These are phyloP conservation scores for Vigna trinervia DNA, from an alignment of 306 rosid species.

Conservation along the genomic window DNA sequence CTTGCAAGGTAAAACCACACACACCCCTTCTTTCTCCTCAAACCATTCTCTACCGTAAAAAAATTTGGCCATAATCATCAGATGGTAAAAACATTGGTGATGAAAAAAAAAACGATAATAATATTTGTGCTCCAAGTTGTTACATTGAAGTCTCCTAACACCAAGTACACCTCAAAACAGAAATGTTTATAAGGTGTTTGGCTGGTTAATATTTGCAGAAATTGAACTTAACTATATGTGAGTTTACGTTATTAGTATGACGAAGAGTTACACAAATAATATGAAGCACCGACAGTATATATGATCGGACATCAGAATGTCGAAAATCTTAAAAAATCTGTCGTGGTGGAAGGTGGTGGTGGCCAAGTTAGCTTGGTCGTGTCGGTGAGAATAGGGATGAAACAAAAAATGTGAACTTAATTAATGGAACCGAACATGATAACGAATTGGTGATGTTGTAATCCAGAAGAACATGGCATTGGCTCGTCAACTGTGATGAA, in stretches of 20 bases:
- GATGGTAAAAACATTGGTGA: too few species aligned
- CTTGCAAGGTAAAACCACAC: slow-evolving; percentile 30
- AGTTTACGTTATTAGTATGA: not conserved
- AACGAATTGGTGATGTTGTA: not conserved
- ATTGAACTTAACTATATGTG: not conserved
- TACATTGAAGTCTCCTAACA: not conserved
- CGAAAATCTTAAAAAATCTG: not conserved
- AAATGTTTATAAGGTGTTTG: not conserved
- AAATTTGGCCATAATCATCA: too few species aligned
- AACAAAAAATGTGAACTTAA: not conserved
- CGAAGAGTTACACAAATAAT: not conserved
- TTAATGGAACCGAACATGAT: not conserved
- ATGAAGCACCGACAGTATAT: slow-evolving; percentile 7
- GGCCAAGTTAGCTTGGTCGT: slow-evolving; percentile 5
- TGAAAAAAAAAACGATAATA: too few species aligned
- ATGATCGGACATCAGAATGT: slow-evolving; percentile 2
- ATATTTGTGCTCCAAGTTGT: not conserved
- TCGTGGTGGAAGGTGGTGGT: not conserved
- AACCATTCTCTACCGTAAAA: not conserved
- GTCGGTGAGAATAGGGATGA: slow-evolving; percentile 13
- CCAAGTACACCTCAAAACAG: not conserved
- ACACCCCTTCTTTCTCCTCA: not conserved
- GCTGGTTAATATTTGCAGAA: not conserved
- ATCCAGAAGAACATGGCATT: not conserved
- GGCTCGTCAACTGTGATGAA: not conserved